A percentile compares a stretch with the other conserved stretches of the same genome.
These are phyloP conservation scores for Choricystis sp. DNA, from an alignment of 139 green algal species.

Conservation along the genomic window DNA sequence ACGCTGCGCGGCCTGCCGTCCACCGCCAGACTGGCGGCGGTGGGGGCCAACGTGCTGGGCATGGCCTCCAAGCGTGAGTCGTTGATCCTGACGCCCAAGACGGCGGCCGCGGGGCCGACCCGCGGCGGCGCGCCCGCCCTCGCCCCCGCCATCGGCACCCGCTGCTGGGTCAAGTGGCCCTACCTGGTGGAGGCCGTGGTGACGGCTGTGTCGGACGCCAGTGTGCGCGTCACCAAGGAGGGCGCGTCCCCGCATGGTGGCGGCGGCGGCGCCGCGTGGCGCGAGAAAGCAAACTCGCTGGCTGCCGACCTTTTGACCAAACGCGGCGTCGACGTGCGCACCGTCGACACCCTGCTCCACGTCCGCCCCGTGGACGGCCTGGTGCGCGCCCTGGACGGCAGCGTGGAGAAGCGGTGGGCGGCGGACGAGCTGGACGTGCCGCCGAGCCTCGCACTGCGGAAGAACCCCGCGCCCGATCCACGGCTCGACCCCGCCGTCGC, in stretches of 20 bases:
- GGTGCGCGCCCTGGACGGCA: slow-evolving; percentile 51
- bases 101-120: slow-evolving; percentile 8
- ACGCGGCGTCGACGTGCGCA: slow-evolving; percentile 36
- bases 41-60: slow-evolving; percentile 66
- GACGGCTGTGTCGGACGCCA: slow-evolving; percentile 19
- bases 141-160: slow-evolving; percentile 32
- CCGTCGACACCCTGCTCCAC: slow-evolving; percentile 36
- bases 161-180: slow-evolving; percentile 74
- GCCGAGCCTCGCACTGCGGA: slow-evolving; percentile 23
- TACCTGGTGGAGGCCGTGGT: slow-evolving; percentile 63
- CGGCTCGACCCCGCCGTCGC: slow-evolving; percentile 22
- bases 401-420: slow-evolving; percentile 59
- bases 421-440: slow-evolving; percentile 44
- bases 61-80: slow-evolving; percentile 59
- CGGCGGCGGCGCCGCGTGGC: neutral
- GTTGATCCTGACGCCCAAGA: slow-evolving; percentile 47
- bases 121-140: slow-evolving; percentile 16
- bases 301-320: neutral
- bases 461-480: slow-evolving; percentile 30
- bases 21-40: slow-evolving; percentile 23
- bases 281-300: neutral
- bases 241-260: too few relatives aligned
- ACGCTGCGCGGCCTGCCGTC: slow-evolving; percentile 46
- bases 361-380: slow-evolving; percentile 51
- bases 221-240: neutral